Conservation (phyloP, 148 eudicot genomes). For the Spergularia marina region DNA sequence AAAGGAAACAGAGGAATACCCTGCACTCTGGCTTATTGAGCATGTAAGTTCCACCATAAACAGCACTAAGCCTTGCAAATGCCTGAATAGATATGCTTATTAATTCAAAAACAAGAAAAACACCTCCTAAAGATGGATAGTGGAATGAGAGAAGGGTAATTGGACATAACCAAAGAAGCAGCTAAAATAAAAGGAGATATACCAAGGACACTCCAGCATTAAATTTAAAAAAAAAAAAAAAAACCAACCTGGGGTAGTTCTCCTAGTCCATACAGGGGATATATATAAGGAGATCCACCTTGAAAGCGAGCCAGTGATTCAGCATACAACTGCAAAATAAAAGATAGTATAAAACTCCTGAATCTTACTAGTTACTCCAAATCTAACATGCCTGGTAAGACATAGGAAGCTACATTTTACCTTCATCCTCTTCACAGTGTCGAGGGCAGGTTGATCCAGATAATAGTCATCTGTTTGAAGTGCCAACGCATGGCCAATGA, state of each 20-base stretch:
- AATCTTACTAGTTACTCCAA: neutral
- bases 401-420: slow-evolving; percentile 28
- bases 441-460: slow-evolving; percentile 81
- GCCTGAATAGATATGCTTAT: slow-evolving; percentile 42
- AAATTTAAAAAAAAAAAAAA: neutral
- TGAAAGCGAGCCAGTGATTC: slow-evolving; percentile 92
- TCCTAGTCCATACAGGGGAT: slow-evolving; percentile 91
- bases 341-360: neutral
- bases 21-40: slow-evolving; percentile 92
- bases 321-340: slow-evolving; percentile 61
- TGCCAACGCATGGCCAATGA: slow-evolving; percentile 92
- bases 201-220: neutral
- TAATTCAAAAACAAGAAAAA: neutral
- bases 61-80: slow-evolving; percentile 98
- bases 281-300: slow-evolving; percentile 97
- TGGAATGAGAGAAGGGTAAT: neutral
- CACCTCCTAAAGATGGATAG: neutral
- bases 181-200: neutral
- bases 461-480: slow-evolving; percentile 90
- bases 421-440: slow-evolving; percentile 96
- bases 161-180: neutral
- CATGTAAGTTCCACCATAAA: slow-evolving; percentile 98
- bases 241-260: slow-evolving; percentile 88
- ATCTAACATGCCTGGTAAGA: neutral
- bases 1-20: slow-evolving; percentile 33